Conservation (phyloP, 768 basidiomycete species). For the Lentinula aciculospora region DNA sequence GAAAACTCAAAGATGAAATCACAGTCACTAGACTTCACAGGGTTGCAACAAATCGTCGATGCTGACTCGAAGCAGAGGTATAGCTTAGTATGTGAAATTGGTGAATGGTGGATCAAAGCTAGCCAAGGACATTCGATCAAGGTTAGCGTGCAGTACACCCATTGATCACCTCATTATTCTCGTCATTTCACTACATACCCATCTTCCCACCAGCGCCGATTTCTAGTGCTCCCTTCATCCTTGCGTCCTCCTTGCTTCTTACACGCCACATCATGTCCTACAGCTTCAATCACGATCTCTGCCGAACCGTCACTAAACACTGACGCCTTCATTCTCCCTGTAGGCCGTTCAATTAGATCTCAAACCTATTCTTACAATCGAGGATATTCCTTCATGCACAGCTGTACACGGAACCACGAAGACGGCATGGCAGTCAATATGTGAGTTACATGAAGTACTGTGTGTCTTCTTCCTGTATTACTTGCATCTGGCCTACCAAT, state of each 20-base stretch:
- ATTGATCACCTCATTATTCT: neutral
- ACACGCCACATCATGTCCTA: no score
- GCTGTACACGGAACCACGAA: slow-evolving; percentile 80
- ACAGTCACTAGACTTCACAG: slow-evolving; percentile 41
- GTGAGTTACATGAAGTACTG: slow-evolving; percentile 30
- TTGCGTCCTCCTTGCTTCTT: no score
- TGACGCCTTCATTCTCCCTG: neutral
- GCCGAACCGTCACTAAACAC: neutral
- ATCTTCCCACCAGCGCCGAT: no score
- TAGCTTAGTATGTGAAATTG: slow-evolving; percentile 33
- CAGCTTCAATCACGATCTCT: no score
- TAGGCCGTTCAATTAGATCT: slow-evolving; percentile 70
- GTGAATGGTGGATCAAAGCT: slow-evolving; percentile 77
- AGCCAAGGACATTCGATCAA: slow-evolving; percentile 88
- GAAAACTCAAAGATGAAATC: slow-evolving; percentile 60
- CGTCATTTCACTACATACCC: no score
- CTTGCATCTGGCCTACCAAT: neutral
- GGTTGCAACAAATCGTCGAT: slow-evolving; percentile 58
- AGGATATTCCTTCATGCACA: slow-evolving; percentile 62
- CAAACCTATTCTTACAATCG: slow-evolving; percentile 44
- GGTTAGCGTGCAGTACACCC: slow-evolving; percentile 29
- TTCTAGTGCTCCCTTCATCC: no score
- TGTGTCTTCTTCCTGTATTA: neutral
- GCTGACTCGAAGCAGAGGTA: slow-evolving; percentile 65
- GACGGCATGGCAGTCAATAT: slow-evolving; percentile 65